These are phyloP conservation scores for Lentinula novae-zelandiae DNA, from an alignment of 1,284 basidiomycete genomes.

Conservation along the genomic window DNA sequence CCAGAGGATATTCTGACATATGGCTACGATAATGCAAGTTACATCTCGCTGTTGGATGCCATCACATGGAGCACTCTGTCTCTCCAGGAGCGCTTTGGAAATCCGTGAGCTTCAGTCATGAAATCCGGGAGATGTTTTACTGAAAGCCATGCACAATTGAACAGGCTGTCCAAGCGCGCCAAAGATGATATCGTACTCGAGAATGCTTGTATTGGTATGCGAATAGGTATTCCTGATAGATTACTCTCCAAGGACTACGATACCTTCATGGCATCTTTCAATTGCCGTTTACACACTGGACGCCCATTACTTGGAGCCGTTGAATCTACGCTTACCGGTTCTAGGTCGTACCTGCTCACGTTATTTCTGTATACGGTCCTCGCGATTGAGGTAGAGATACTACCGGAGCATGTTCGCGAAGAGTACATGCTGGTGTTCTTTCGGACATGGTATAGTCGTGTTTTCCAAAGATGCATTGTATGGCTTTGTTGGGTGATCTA, in stretches of 20 bases:
- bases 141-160: background rate
- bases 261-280: background rate
- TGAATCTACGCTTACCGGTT: background rate
- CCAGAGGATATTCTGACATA: too few relatives aligned
- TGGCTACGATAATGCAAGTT: too few relatives aligned
- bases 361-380: background rate
- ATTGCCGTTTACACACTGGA: background rate
- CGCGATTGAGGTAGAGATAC: background rate
- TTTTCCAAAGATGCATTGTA: background rate
- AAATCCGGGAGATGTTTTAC: background rate
- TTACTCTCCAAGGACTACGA: background rate
- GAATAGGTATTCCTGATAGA: background rate
- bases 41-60: too few relatives aligned
- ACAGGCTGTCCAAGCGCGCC: background rate
- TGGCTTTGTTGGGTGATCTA: background rate
- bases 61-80: background rate
- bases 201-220: background rate
- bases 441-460: background rate
- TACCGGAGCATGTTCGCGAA: background rate
- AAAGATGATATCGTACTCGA: background rate
- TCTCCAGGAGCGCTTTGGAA: background rate
- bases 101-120: background rate
- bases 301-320: background rate
- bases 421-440: background rate
- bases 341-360: background rate